Evolutionary conservation across 2,329 filamentous ascomycete species (phyloP).

Genomic region (Apiospora koreana): DNA sequence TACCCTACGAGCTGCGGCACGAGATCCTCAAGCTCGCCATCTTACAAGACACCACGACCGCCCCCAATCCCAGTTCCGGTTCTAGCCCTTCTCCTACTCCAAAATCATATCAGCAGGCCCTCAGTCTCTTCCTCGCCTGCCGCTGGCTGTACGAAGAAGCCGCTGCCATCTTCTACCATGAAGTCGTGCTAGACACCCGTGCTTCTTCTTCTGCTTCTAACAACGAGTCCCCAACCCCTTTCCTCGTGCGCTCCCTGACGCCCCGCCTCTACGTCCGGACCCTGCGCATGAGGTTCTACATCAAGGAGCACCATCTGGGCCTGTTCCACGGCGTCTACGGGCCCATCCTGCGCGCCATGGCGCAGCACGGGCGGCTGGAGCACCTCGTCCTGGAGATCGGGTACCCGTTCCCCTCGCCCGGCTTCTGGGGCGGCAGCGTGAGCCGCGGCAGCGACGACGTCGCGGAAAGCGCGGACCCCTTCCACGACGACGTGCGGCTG

Average conservation of each 20-base stretch:
- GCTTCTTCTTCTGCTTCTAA: slow-evolving; percentile 17
- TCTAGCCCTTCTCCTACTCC: background rate
- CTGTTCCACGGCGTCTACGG: slow-evolving; percentile 23
- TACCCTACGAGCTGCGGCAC: slow-evolving; percentile 28
- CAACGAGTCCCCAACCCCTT: background rate
- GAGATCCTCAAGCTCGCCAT: slow-evolving; percentile 24
- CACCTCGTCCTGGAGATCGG: slow-evolving; percentile 24
- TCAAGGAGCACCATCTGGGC: slow-evolving; percentile 21
- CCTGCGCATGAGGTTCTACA: slow-evolving; percentile 25
- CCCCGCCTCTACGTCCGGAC: slow-evolving; percentile 27
- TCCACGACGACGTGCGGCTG: slow-evolving; percentile 16
- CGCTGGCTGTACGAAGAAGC: slow-evolving; percentile 26
- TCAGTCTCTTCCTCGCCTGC: slow-evolving; percentile 25
- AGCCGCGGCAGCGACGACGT: background rate
- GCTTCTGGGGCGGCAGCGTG: slow-evolving; percentile 26
- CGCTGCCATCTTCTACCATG: slow-evolving; percentile 28
- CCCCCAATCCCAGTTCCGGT: background rate
- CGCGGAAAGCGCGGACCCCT: slow-evolving; percentile 14
- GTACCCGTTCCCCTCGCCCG: slow-evolving; percentile 23
- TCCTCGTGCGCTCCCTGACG: slow-evolving; percentile 22
- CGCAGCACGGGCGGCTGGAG: slow-evolving; percentile 23
- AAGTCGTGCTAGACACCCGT: slow-evolving; percentile 26
- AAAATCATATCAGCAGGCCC: slow-evolving; percentile 17
- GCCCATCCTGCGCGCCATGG: slow-evolving; percentile 26
- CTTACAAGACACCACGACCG: slow-evolving; percentile 13